These are phyloP conservation scores for Colletotrichum sp. DNA, from an alignment of 2,329 filamentous ascomycete species.

Conservation along the genomic window DNA sequence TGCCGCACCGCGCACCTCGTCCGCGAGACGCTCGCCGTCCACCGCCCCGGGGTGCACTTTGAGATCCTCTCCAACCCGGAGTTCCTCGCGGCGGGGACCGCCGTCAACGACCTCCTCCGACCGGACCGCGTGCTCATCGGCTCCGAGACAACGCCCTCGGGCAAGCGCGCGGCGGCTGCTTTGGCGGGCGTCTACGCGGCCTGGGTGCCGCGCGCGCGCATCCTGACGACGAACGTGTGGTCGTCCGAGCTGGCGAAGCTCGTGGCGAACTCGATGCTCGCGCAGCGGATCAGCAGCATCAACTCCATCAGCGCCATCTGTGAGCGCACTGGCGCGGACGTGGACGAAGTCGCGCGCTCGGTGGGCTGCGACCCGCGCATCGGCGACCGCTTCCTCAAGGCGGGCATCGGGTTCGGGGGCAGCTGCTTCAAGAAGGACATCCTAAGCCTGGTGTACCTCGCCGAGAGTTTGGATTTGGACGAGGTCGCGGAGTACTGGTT, in stretches of 20 bases:
- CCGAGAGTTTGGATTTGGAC: constrained; percentile 69
- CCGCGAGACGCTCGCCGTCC: constrained; percentile 65
- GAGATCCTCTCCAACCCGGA: constrained; percentile 83
- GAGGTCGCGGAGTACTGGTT: constrained; percentile 80
- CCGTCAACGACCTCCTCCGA: constrained; percentile 70
- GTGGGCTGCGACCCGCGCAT: constrained; percentile 75
- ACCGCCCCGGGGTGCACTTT: constrained; percentile 69
- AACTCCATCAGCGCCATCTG: constrained; percentile 81
- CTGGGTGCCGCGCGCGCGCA: constrained; percentile 72
- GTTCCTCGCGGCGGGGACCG: constrained; percentile 80
- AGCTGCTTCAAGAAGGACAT: constrained; percentile 86
- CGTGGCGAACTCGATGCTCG: constrained; percentile 80
- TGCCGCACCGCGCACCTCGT: constrained; percentile 75
- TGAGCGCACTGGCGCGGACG: constrained; percentile 75
- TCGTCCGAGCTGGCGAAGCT: constrained; percentile 82
- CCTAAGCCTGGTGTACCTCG: constrained; percentile 75
- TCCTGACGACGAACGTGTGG: constrained; percentile 76
- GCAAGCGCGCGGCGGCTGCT: constrained; percentile 64
- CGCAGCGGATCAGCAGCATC: constrained; percentile 81
- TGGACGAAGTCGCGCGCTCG: constrained; percentile 71
- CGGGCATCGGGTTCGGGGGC: constrained; percentile 79
- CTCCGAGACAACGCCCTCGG: constrained; percentile 63
- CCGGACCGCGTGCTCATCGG: constrained; percentile 80
- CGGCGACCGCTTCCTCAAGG: constrained; percentile 73
- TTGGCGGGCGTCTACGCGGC: constrained; percentile 70